Conservation (phyloP, 2,329 filamentous ascomycete genomes). For the Ceratocystis cacaofunesta region DNA sequence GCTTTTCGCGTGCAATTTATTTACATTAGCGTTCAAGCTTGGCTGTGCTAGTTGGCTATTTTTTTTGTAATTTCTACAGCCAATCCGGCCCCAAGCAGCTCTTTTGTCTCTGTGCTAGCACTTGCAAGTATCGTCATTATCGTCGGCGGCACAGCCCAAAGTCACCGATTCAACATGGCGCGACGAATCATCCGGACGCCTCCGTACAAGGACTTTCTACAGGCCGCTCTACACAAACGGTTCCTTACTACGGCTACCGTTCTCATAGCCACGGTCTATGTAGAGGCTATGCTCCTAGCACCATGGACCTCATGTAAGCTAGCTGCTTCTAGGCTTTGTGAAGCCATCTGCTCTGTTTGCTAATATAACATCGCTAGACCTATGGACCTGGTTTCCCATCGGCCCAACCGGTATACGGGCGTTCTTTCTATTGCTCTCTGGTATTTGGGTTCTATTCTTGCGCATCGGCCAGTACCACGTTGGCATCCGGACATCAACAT, state of each 20-base stretch:
- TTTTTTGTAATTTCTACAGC: not conserved
- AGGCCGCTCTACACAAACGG: conserved; percentile 71
- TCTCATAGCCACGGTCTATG: conserved; percentile 56
- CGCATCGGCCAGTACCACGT: conserved; percentile 74
- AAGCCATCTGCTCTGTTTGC: not conserved
- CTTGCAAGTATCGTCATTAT: not conserved
- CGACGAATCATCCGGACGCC: conserved; percentile 30
- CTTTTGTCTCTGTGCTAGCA: not conserved
- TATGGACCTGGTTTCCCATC: conserved; percentile 80
- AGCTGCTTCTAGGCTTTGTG: not conserved
- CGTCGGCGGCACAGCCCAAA: not conserved
- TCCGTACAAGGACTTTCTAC: conserved; percentile 77
- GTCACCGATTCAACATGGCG: conserved; percentile 5
- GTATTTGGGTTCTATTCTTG: conserved; percentile 65
- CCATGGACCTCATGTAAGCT: conserved; percentile 53
- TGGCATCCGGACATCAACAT: conserved; percentile 55
- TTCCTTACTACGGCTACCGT: conserved; percentile 66
- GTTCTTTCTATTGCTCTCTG: conserved; percentile 58
- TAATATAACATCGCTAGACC: conserved; percentile 33
- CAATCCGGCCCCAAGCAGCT: not conserved
- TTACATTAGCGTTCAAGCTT: conserved; percentile 12
- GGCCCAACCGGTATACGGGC: conserved; percentile 62
- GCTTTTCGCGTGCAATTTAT: conserved; percentile 17
- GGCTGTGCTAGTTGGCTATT: not conserved
- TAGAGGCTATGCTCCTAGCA: conserved; percentile 55